A percentile compares a stretch with the other conserved stretches of the same genome.
These are phyloP conservation scores for Globisporangium spiculum DNA, from an alignment of 352 stramenopile genomes.

Conservation along the genomic window DNA sequence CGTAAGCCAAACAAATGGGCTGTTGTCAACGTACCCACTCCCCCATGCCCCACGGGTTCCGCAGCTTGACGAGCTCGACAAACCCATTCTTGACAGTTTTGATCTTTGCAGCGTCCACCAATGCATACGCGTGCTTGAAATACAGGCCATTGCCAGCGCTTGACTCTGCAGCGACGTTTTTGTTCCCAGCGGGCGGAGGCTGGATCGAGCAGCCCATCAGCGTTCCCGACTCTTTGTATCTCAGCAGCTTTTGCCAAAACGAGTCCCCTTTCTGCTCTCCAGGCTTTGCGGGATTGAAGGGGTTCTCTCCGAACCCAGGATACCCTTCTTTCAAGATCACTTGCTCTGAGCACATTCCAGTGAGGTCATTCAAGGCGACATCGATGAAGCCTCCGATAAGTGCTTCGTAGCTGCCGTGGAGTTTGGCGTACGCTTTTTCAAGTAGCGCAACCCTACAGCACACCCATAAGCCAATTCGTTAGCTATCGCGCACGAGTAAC, in stretches of 20 bases:
- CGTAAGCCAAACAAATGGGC: neutral
- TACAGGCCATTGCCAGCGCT: conserved; percentile 82
- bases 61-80: conserved; percentile 73
- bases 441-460: conserved; percentile 72
- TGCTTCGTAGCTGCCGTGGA: conserved; percentile 87
- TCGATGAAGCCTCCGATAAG: conserved; percentile 90
- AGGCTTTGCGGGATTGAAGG: conserved; percentile 39
- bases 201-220: conserved; percentile 93
- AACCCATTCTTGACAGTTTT: conserved; percentile 47
- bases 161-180: conserved; percentile 62
- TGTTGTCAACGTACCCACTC: conserved; percentile 70
- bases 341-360: conserved; percentile 87
- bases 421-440: conserved; percentile 93
- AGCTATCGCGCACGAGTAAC: neutral
- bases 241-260: conserved; percentile 80
- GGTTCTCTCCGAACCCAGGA: conserved; percentile 73
- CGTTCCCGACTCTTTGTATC: conserved; percentile 79
- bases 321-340: conserved; percentile 83
- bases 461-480: neutral
- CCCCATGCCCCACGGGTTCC: conserved; percentile 91
- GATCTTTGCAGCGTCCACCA: conserved; percentile 77
- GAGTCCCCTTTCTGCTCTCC: conserved; percentile 49
- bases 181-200: conserved; percentile 49
- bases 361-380: conserved; percentile 88
- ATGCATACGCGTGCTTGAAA: conserved; percentile 86